Percentiles rank a stretch among this genome's conserved stretches.
Conservation (phyloP, 2,329 filamentous ascomycete species). For the Cladosporium sp. region DNA sequence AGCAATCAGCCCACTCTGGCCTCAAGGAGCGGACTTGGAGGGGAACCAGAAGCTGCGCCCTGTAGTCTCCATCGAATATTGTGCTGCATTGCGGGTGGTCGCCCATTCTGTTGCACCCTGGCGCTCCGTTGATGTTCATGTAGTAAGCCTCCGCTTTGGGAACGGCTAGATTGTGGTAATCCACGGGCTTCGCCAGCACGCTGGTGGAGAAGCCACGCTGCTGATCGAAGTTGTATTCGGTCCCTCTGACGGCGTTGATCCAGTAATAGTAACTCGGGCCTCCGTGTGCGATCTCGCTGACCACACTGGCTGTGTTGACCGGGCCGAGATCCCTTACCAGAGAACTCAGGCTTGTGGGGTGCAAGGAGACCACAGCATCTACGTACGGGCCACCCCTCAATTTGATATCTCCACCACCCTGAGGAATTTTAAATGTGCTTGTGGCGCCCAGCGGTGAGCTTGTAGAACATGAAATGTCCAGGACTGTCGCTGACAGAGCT, state of each 20-base stretch:
- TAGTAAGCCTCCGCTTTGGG: slow-evolving; percentile 12
- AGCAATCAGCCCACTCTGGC: slow-evolving; percentile 13
- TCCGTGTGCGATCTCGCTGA: slow-evolving; percentile 16
- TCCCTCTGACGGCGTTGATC: slow-evolving; percentile 3
- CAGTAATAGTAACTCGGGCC: slow-evolving; percentile 13
- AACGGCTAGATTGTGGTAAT: slow-evolving; percentile 1
- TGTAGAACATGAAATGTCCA: neutral
- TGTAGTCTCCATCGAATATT: slow-evolving; percentile 15
- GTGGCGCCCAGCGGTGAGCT: slow-evolving; percentile 9
- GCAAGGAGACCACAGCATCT: slow-evolving; percentile 12
- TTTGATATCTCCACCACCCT: neutral
- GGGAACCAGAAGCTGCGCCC: slow-evolving; percentile 12
- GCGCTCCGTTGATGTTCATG: slow-evolving; percentile 16
- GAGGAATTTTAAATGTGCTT: too few relatives aligned
- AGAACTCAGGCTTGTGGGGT: neutral
- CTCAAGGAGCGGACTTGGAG: neutral
- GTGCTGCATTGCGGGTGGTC: slow-evolving; percentile 19
- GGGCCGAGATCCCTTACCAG: slow-evolving; percentile 17
- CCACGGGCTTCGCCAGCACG: slow-evolving; percentile 2
- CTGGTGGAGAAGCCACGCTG: neutral
- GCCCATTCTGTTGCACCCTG: slow-evolving; percentile 14
- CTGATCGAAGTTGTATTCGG: neutral
- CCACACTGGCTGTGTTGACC: slow-evolving; percentile 17
- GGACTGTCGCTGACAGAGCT: neutral
- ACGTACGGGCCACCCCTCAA: neutral